Base-by-base conservation (phyloP, 495 filamentous ascomycete genomes). In the Trichoderma virens region DNA sequence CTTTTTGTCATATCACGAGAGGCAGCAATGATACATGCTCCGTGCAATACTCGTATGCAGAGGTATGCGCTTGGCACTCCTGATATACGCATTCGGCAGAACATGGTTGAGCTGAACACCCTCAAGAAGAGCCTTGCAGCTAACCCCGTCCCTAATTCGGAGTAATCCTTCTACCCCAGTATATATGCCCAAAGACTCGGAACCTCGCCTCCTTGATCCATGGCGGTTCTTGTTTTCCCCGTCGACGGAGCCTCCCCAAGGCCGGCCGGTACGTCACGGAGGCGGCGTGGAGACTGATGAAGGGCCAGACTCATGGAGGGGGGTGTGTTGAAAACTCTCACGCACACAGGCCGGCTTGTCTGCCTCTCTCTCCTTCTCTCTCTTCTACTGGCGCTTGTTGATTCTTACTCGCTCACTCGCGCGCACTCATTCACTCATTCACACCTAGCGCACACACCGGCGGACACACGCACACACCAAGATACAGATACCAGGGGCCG, bases 1-100 rank as follows among this genome's bases (percentile, higher is more conserved):
- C 51, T 6, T 56, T 56, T 56, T 28, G 51, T 56, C 51, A 30
- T n/a, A 56, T 56, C 51, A 56, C 51, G 51, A 56, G 51, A 27
- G 25, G 23, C 51, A 27, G 7, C 51, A 8, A 30, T 28, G 3
- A 8, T 28, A 56, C 20, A 8, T 28, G 51, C 23, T n/a, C n/a
- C n/a, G n/a, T n/a, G n/a, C n/a, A n/a, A n/a, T n/a, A n/a, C n/a
- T n/a, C n/a, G n/a, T n/a, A n/a, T n/a, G n/a, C n/a, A n/a, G n/a
- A n/a, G n/a, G n/a, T 14, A 56, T 2, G 20, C 20, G 51, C 27
- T n/a, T 56, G 51, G 25, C 20, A 56, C 51, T 56, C 27, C 9
- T 9, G 45, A 56, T 56, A 27, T 56, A 56, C 51, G 51, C 9
- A 27, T 56, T 56, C 8, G 51, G 51, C 51, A 56, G 25, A 27